phyloP scores from a whole-genome alignment of 768 basidiomycete genomes.

The Clavulina sp. region DNA sequence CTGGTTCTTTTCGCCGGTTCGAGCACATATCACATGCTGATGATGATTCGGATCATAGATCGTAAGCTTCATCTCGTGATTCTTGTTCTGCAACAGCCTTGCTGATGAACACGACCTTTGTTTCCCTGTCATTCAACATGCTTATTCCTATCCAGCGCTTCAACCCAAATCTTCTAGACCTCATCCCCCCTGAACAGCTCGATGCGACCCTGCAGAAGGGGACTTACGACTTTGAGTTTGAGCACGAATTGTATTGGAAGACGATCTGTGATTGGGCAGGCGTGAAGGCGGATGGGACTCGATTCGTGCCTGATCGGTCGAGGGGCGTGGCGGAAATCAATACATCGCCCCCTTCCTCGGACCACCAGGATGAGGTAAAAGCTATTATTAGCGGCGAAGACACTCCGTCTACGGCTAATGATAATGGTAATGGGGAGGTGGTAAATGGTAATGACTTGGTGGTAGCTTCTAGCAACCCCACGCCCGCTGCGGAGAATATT shows the following conservation, averaged over 20 bases:
- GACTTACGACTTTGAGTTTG: conserved; percentile 51
- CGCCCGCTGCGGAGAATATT: too few relatives aligned
- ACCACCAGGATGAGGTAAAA: too few relatives aligned
- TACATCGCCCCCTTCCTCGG: too few relatives aligned
- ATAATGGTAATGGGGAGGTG: too few relatives aligned
- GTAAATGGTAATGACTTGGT: too few relatives aligned
- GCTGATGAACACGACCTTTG: background rate
- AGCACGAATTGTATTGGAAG: conserved; percentile 60
- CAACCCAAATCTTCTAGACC: conserved; percentile 63
- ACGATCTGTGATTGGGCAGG: conserved; percentile 19
- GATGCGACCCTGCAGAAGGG: conserved; percentile 70
- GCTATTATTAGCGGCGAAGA: too few relatives aligned
- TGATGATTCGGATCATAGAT: background rate
- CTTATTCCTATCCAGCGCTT: conserved; percentile 50
- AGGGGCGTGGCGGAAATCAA: background rate
- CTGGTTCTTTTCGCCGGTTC: too few relatives aligned
- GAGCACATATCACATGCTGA: too few relatives aligned
- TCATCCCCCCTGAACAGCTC: conserved; percentile 57
- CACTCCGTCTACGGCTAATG: too few relatives aligned
- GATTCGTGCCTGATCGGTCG: background rate
- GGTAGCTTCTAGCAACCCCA: too few relatives aligned
- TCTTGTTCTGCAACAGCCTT: background rate
- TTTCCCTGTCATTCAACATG: background rate
- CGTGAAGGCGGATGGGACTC: conserved; percentile 8
- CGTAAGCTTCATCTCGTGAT: background rate